phyloP scores from a whole-genome alignment of 75 land plant species.

The Pinus taeda region DNA sequence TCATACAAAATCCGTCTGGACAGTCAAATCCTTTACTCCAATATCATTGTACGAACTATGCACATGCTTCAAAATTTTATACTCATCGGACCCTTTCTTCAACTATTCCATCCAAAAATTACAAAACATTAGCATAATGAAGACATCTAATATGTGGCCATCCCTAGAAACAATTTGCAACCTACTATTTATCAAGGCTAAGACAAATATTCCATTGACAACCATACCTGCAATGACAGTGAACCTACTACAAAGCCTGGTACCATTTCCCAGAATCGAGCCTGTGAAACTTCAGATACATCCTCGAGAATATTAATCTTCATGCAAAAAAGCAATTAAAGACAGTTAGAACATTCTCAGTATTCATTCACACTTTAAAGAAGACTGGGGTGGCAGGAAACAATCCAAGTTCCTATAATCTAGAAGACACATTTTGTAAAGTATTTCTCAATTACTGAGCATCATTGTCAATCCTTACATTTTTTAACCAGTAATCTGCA shows the following conservation, averaged over 20 bases:
- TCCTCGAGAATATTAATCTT: slow-evolving; percentile 70
- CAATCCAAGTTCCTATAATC: neutral
- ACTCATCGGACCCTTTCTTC: slow-evolving; percentile 55
- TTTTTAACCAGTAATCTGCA: neutral
- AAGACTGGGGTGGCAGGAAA: slow-evolving; percentile 1
- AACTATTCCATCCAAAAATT: slow-evolving; percentile 39
- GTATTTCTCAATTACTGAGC: neutral
- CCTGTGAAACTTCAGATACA: slow-evolving; percentile 64
- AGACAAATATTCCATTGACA: neutral
- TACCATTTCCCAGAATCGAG: slow-evolving; percentile 93
- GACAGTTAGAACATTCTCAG: neutral
- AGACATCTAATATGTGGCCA: neutral
- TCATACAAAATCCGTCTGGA: slow-evolving; percentile 37
- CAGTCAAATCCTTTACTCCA: slow-evolving; percentile 85
- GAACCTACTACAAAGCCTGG: slow-evolving; percentile 92
- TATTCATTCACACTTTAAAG: neutral
- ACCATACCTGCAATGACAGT: slow-evolving; percentile 63
- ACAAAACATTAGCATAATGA: slow-evolving; percentile 3
- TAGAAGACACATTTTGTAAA: neutral
- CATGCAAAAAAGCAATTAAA: neutral
- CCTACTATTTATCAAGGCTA: neutral
- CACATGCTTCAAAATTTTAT: slow-evolving; percentile 50
- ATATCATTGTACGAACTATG: slow-evolving; percentile 85
- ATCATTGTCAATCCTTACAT: neutral
- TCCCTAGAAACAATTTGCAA: neutral